phyloP scores from a whole-genome alignment of 2,329 filamentous ascomycete genomes.

The Xylaria sp. region DNA sequence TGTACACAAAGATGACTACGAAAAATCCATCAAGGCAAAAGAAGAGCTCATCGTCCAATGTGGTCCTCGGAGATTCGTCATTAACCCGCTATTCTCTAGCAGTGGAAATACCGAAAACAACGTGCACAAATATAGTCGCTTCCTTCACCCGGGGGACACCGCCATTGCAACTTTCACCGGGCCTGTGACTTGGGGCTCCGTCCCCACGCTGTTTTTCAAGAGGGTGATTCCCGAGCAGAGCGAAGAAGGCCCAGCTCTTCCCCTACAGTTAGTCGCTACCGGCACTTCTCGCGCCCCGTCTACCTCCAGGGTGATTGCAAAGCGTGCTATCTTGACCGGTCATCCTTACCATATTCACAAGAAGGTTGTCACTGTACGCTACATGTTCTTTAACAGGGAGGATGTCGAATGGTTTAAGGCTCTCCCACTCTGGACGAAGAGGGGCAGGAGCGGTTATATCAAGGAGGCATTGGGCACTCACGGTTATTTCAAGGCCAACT shows the following conservation, averaged over 20 bases:
- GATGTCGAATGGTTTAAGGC: conserved; percentile 99
- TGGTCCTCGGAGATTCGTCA: conserved; percentile 81
- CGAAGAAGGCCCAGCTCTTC: conserved; percentile 51
- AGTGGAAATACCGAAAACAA: conserved; percentile 92
- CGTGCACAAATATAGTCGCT: conserved; percentile 96
- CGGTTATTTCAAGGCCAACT: conserved; percentile 99
- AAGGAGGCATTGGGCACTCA: conserved; percentile 96
- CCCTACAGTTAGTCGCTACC: conserved; percentile 78
- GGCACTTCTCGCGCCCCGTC: conserved; percentile 84
- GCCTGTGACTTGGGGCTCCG: conserved; percentile 89
- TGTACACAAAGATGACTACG: conserved; percentile 78
- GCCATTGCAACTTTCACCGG: conserved; percentile 89
- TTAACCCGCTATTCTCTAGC: conserved; percentile 90
- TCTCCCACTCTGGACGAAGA: conserved; percentile 89
- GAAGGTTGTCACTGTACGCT: conserved; percentile 92
- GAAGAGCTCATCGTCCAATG: conserved; percentile 91
- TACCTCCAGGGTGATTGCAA: conserved; percentile 83
- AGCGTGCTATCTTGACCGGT: conserved; percentile 90
- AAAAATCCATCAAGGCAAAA: conserved; percentile 84
- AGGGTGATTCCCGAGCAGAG: conserved; percentile 53
- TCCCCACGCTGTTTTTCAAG: conserved; percentile 89
- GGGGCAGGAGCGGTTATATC: conserved; percentile 86
- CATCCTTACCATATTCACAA: conserved; percentile 99
- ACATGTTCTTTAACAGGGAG: conserved; percentile 99
- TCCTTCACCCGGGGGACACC: conserved; percentile 86